These are phyloP conservation scores for Aristolochia californica DNA, from an alignment of 164 flowering plant genomes.

Conservation along the genomic window DNA sequence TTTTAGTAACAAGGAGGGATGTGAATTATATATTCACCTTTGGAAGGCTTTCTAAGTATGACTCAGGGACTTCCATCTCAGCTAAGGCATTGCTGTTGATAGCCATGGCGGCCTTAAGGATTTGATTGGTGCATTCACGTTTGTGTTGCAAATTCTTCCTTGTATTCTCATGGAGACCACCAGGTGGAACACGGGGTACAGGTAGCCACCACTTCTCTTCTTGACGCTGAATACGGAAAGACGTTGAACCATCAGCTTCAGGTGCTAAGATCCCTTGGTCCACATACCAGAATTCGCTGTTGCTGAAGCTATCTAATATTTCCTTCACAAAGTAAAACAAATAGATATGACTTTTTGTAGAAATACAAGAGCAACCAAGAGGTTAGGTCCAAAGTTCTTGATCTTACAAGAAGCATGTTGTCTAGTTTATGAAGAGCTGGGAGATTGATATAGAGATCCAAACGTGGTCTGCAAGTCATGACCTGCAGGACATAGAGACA, in stretches of 20 bases:
- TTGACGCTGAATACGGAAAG: slow-evolving; percentile 62
- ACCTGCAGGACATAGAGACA: slow-evolving; percentile 34
- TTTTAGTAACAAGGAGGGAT: not conserved
- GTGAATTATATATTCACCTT: slow-evolving; percentile 38
- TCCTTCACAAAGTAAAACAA: slow-evolving; percentile 38
- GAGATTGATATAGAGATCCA: slow-evolving; percentile 74
- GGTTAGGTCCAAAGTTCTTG: not conserved
- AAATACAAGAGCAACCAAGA: not conserved
- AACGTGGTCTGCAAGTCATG: slow-evolving; percentile 84
- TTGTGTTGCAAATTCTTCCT: slow-evolving; percentile 64
- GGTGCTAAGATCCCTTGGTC: slow-evolving; percentile 76
- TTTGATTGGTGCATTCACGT: slow-evolving; percentile 84
- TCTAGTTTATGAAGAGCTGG: slow-evolving; percentile 91
- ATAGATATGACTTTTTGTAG: not conserved
- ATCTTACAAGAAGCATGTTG: slow-evolving; percentile 86
- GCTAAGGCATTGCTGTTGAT: slow-evolving; percentile 67
- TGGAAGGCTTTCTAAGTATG: slow-evolving; percentile 79
- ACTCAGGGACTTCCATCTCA: slow-evolving; percentile 94
- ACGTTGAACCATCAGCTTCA: slow-evolving; percentile 56
- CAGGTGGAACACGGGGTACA: slow-evolving; percentile 71
- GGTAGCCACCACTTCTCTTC: slow-evolving; percentile 99
- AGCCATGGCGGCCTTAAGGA: slow-evolving; percentile 86
- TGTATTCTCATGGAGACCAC: slow-evolving; percentile 57
- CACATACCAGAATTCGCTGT: slow-evolving; percentile 90
- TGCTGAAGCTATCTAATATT: slow-evolving; percentile 61